Percentiles rank a stretch among this genome's conserved stretches.
Evolutionary conservation across 495 filamentous ascomycete genomes (phyloP).

Genomic region (Saxophila tyrrhenica): DNA sequence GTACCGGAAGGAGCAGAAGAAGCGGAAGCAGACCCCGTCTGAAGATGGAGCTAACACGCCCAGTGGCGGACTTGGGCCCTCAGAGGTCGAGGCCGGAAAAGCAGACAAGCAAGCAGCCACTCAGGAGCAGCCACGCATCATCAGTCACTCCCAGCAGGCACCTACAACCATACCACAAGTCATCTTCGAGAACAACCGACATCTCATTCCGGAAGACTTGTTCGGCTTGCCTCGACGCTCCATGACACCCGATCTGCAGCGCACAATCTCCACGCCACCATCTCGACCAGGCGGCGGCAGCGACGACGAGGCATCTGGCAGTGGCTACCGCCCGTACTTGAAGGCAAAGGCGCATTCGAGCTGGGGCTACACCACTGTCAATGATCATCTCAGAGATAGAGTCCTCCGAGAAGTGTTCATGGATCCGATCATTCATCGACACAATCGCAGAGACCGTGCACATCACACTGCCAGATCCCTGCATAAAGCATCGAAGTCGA

Average conservation of each 20-base stretch:
- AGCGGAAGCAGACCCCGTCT: conserved; percentile 21
- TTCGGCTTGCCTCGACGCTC: conserved; percentile 37
- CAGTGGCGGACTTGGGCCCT: neutral
- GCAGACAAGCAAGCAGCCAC: conserved; percentile 5
- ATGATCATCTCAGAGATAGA: conserved; percentile 75
- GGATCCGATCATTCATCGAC: conserved; percentile 63
- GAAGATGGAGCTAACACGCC: neutral
- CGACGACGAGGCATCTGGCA: conserved; percentile 11
- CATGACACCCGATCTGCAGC: conserved; percentile 8
- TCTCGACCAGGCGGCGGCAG: neutral
- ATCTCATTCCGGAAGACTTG: conserved; percentile 80
- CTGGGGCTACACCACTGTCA: conserved; percentile 95
- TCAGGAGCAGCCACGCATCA: conserved; percentile 46
- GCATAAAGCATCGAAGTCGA: conserved; percentile 35
- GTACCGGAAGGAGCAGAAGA: conserved; percentile 73
- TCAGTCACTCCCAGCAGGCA: conserved; percentile 65
- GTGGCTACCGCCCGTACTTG: conserved; percentile 16
- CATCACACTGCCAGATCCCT: conserved; percentile 36
- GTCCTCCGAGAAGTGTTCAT: conserved; percentile 91
- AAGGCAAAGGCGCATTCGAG: conserved; percentile 45
- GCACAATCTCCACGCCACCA: conserved; percentile 8
- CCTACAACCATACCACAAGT: conserved; percentile 66
- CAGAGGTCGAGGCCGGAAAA: neutral
- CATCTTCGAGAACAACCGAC: conserved; percentile 87
- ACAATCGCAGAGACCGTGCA: conserved; percentile 49